A percentile compares a stretch with the other conserved stretches of the same genome.
These are phyloP conservation scores for Mycena rosella DNA, from an alignment of 768 basidiomycete species.

Conservation along the genomic window DNA sequence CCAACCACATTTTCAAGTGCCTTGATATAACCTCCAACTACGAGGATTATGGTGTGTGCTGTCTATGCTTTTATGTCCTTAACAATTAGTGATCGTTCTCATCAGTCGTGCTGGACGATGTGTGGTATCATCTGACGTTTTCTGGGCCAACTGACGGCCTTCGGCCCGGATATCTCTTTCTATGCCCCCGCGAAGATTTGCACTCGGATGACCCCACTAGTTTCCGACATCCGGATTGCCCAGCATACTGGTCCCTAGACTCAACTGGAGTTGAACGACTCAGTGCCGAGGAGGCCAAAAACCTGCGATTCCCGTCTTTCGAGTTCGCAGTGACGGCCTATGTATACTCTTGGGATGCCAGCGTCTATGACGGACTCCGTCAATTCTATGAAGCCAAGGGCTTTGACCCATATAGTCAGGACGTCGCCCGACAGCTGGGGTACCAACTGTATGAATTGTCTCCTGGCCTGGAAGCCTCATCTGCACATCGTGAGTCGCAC, in stretches of 20 bases:
- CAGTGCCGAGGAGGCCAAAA: neutral
- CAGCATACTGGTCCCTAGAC: conserved; percentile 10
- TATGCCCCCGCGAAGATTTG: neutral
- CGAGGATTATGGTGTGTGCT: too few species aligned
- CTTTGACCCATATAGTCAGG: conserved; percentile 3
- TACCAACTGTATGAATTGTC: neutral
- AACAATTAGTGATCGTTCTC: too few species aligned
- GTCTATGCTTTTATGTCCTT: too few species aligned
- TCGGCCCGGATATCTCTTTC: conserved; percentile 2
- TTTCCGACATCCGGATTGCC: neutral
- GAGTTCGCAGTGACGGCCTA: neutral
- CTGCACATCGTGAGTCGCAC: too few species aligned
- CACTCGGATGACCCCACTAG: neutral
- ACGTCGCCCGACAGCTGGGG: neutral
- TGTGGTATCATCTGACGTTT: too few species aligned
- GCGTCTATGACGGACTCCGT: neutral
- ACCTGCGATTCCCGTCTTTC: neutral
- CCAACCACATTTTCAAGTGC: too few species aligned
- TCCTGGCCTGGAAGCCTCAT: too few species aligned
- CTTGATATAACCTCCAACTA: too few species aligned
- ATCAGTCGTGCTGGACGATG: too few species aligned
- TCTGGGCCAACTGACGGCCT: too few species aligned
- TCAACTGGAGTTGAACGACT: neutral
- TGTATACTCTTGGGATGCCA: neutral
- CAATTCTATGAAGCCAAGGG: conserved; percentile 6